phyloP scores from a whole-genome alignment of 768 basidiomycete species.

The Tephrocybe rancida region DNA sequence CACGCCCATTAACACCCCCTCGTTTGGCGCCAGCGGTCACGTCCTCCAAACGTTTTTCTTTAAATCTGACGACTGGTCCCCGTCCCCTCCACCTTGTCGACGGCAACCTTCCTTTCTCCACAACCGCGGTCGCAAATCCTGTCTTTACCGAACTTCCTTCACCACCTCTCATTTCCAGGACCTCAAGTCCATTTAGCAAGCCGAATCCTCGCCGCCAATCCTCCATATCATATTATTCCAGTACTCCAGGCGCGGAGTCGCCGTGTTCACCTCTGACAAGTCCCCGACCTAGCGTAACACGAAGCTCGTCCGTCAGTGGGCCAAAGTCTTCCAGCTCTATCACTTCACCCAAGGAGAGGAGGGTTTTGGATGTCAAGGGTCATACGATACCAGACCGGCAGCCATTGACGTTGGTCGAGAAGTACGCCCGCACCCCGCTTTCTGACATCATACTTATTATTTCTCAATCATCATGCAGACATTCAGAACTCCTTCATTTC shows the following conservation, averaged over 20 bases:
- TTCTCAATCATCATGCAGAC: constrained; percentile 42
- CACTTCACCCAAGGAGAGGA: constrained; percentile 23
- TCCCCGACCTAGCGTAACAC: constrained; percentile 15
- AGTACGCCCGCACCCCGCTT: constrained; percentile 44
- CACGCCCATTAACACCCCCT: constrained; percentile 12
- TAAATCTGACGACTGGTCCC: constrained; percentile 35
- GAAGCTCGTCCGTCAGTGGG: constrained; percentile 25
- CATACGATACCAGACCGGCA: constrained; percentile 28
- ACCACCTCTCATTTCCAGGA: constrained; percentile 25
- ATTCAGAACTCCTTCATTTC: constrained; percentile 78
- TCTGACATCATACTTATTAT: constrained; percentile 1
- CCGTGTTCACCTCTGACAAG: constrained; percentile 14
- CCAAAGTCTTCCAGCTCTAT: constrained; percentile 9
- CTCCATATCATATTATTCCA: constrained; percentile 53
- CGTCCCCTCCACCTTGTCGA: constrained; percentile 52
- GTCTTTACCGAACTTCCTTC: constrained; percentile 18
- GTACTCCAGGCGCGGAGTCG: constrained; percentile 20
- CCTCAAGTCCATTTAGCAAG: constrained; percentile 16
- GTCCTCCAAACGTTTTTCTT: constrained; percentile 30
- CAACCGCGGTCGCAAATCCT: constrained; percentile 18
- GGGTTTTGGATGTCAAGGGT: constrained; percentile 14
- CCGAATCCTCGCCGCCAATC: constrained; percentile 45
- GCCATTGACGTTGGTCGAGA: constrained; percentile 71
- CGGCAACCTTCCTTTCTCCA: constrained; percentile 26
- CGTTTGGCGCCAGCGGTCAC: constrained; percentile 6